phyloP scores from a whole-genome alignment of 352 stramenopile genomes.

The Phytophthora uliginosa region DNA sequence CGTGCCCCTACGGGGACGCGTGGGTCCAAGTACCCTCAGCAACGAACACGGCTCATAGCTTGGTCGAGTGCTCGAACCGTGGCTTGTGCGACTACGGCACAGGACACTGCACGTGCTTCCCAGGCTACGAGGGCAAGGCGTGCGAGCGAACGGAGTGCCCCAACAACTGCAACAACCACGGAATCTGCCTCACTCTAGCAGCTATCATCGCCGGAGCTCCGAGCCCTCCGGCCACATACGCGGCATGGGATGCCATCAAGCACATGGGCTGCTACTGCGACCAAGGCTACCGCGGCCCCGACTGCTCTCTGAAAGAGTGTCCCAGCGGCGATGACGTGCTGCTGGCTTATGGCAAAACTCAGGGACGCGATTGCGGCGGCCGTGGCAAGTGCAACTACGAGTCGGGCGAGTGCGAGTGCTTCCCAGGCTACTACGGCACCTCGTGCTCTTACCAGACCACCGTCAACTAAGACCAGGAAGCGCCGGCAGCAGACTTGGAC shows the following conservation, averaged over 20 bases:
- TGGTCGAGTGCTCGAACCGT: slow-evolving; percentile 95
- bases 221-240: slow-evolving; percentile 37
- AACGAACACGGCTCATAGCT: slow-evolving; percentile 80
- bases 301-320: slow-evolving; percentile 97
- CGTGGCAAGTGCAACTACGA: slow-evolving; percentile 97
- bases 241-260: slow-evolving; percentile 94
- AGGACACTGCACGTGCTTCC: slow-evolving; percentile 93
- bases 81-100: slow-evolving; percentile 93
- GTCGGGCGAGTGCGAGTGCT: slow-evolving; percentile 95
- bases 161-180: slow-evolving; percentile 95
- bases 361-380: slow-evolving; percentile 94
- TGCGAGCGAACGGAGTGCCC: slow-evolving; percentile 95
- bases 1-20: slow-evolving; percentile 75
- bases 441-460: slow-evolving; percentile 89
- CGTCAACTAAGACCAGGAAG: slow-evolving; percentile 62
- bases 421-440: slow-evolving; percentile 96
- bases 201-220: slow-evolving; percentile 71
- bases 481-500: neutral
- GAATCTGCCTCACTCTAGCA: slow-evolving; percentile 94
- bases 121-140: slow-evolving; percentile 92
- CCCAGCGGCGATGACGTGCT: slow-evolving; percentile 94
- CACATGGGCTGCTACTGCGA: slow-evolving; percentile 97
- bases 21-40: slow-evolving; percentile 72
- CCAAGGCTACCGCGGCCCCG: slow-evolving; percentile 93
- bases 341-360: slow-evolving; percentile 71